Base-by-base conservation (phyloP, 129 eudicot species). In the Helianthus tuberosus region DNA sequence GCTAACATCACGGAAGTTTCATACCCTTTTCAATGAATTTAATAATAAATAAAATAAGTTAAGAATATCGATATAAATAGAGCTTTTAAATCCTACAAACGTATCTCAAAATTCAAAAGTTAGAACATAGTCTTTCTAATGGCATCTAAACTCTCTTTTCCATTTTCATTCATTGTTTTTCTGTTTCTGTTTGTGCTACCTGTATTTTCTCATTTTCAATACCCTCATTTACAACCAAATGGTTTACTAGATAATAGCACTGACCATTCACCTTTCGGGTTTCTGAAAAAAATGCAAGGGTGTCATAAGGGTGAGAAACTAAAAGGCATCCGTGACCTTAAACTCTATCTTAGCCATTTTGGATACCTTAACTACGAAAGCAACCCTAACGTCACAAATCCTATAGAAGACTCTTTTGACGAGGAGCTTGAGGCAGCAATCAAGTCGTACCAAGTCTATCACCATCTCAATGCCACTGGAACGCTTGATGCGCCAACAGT, bases 401-500 rank as follows among this genome's bases (percentile, higher is more conserved):
- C 70, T 32, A 54, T 35, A 27, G 67, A 63, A 13, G 78, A 79
- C 32, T 13, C 44, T 29, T 81, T 81, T 60, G 85, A 75, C 15
- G 85, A 75, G 1, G 66, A 49, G 3, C 77, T 75, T 10, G 81
- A 81, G 74, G 66, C 10, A 20, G 3, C 78, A 25, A 35, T 63
- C 69, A 81, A 81, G 43, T 75, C 81, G 1, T 81, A 81, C 77
- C 85, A 81, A 54, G 73, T 75, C 63, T 52, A 53, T 48, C 65
- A 79, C 73, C 62, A 79, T 63, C 78, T 79, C 2, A 79, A 65
- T 3, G 73, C 73, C 62, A 79, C 78, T 9, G 78, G 83, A 10
- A 57, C 38, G 7, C 68, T 79, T 12, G 83, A 73, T 14, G 63
- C 32, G 52, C 71, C 79, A 38, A 80, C 84, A 0, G 71, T 80